phyloP scores from a whole-genome alignment of 306 rosid species.

The Rosa chinensis region DNA sequence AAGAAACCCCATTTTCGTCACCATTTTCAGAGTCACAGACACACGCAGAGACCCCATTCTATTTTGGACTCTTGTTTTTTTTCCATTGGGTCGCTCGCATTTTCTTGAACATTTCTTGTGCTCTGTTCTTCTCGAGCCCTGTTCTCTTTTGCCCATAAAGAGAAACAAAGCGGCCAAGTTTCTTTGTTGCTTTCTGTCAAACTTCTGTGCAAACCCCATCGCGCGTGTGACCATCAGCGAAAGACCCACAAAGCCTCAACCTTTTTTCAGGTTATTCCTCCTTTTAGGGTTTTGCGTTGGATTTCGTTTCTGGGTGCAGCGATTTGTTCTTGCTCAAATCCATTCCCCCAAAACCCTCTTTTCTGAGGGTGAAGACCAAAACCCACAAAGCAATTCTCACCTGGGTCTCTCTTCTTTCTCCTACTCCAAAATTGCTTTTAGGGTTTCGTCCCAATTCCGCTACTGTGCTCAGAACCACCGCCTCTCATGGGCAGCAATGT shows the following conservation, averaged over 20 bases:
- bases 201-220: conserved; percentile 17
- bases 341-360: too few relatives aligned
- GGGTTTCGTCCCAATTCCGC: conserved; percentile 36
- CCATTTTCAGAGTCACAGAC: conserved; percentile 26
- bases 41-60: conserved; percentile 11
- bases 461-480: conserved; percentile 14
- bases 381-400: not conserved
- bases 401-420: not conserved
- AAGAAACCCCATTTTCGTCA: conserved; percentile 28
- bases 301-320: conserved; percentile 20
- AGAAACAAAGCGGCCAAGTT: not conserved
- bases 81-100: conserved; percentile 20
- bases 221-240: not conserved
- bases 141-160: conserved; percentile 9
- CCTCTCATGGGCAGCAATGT: conserved; percentile 31
- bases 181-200: conserved; percentile 2
- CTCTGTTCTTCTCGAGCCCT: conserved; percentile 32
- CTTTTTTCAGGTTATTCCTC: not conserved
- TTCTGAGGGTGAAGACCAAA: not conserved
- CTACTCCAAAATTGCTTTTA: conserved; percentile 21
- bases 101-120: conserved; percentile 8
- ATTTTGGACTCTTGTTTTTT: conserved; percentile 42
- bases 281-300: conserved; percentile 27
- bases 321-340: conserved; percentile 11
- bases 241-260: conserved; percentile 17